Percentiles rank a stretch among this genome's conserved stretches.
Evolutionary conservation across 805 yeast species (phyloP).

Genomic region (Isabelozyma rhagii): DNA sequence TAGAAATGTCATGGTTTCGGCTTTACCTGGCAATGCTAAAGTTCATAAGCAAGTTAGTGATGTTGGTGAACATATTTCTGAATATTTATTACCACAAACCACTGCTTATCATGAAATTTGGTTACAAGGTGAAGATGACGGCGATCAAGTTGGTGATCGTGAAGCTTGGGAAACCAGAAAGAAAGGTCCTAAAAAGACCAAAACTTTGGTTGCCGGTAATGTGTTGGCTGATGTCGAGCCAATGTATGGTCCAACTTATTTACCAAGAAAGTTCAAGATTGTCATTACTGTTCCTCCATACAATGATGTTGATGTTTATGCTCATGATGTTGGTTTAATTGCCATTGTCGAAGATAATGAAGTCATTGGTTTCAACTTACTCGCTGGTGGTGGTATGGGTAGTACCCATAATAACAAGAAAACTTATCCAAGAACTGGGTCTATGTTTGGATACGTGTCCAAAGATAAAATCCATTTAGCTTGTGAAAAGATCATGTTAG

Average conservation of each 20-base stretch:
- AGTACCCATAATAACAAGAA: conserved; percentile 94
- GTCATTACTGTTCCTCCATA: conserved; percentile 94
- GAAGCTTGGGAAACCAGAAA: conserved; percentile 61
- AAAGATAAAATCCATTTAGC: conserved; percentile 69
- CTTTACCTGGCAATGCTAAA: conserved; percentile 81
- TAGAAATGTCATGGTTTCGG: conserved; percentile 91
- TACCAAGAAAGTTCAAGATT: conserved; percentile 94
- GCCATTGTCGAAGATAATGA: conserved; percentile 74
- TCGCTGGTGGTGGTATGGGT: conserved; percentile 99
- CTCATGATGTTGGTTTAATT: conserved; percentile 90
- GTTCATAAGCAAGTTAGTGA: conserved; percentile 73
- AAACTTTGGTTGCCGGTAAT: conserved; percentile 82
- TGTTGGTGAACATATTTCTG: conserved; percentile 65
- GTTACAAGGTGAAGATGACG: conserved; percentile 81
- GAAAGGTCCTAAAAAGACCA: conserved; percentile 77
- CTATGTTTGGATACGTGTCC: conserved; percentile 73
- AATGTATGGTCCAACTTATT: conserved; percentile 76
- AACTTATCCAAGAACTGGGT: conserved; percentile 94
- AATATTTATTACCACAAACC: conserved; percentile 81
- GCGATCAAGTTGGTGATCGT: conserved; percentile 65
- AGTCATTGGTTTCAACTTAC: conserved; percentile 77
- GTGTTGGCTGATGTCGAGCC: conserved; percentile 84
- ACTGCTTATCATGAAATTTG: conserved; percentile 97
- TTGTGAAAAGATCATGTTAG: conserved; percentile 88
- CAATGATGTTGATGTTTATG: conserved; percentile 95